Percentiles rank a stretch among this genome's conserved stretches.
These are phyloP conservation scores for Forsythia suspensa DNA, from an alignment of 257 asterid species.

Conservation along the genomic window DNA sequence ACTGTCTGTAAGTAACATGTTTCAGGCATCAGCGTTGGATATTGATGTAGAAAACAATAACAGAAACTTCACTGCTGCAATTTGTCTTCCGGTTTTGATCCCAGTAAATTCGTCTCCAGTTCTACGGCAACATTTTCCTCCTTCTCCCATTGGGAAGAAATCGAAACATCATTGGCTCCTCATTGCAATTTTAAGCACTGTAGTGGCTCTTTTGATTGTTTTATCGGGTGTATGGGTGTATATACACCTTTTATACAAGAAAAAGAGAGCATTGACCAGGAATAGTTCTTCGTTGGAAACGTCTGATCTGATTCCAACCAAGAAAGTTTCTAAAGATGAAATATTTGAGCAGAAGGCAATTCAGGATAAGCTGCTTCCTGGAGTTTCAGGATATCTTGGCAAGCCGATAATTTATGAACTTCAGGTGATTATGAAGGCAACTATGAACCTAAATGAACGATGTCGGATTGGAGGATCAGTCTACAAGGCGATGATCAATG, in stretches of 20 bases:
- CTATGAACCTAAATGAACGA: constrained; percentile 49
- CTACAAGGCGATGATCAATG: constrained; percentile 48
- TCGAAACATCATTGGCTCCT: constrained; percentile 34
- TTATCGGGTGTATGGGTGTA: constrained; percentile 29
- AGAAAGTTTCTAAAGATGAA: constrained; percentile 29
- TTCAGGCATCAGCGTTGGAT: constrained; percentile 45
- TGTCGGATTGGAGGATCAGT: constrained; percentile 61
- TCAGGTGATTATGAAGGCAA: constrained; percentile 61
- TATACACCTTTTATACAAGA: constrained; percentile 30
- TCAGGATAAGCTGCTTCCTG: constrained; percentile 73
- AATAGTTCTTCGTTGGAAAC: constrained; percentile 34
- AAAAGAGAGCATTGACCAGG: constrained; percentile 32
- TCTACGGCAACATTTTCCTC: constrained; percentile 35
- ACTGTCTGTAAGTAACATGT: constrained; percentile 51
- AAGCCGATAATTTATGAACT: constrained; percentile 56
- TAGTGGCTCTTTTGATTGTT: constrained; percentile 31
- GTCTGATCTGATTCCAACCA: constrained; percentile 26
- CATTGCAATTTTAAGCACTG: constrained; percentile 28
- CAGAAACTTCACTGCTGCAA: constrained; percentile 58
- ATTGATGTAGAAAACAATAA: constrained; percentile 48
- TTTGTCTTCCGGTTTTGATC: constrained; percentile 57
- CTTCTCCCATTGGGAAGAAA: constrained; percentile 27
- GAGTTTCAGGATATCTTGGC: constrained; percentile 71
- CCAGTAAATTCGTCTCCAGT: constrained; percentile 43
- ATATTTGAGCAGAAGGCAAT: constrained; percentile 25